Base-by-base conservation (phyloP, 352 stramenopile species). In the Pythium guiyangense region DNA sequence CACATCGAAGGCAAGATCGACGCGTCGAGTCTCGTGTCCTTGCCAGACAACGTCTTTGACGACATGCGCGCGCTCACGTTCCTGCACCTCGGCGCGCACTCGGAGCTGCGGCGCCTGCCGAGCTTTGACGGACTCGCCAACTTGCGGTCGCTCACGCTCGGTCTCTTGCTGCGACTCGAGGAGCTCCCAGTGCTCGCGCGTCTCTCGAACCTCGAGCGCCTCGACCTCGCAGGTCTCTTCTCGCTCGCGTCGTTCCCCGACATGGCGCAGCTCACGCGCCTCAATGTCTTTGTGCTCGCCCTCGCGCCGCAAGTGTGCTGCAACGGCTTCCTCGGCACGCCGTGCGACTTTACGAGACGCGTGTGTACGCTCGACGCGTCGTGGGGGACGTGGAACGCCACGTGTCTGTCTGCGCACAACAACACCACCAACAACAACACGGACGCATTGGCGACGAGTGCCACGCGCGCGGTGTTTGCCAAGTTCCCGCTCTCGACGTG, bases 1-100 rank as follows among this genome's bases (percentile, higher is more conserved):
- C 31, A 47, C 15, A 35, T 60, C 11, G 31, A 60, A 20, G 46
- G 31, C 8, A 40, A 53, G 31, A 29, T 52, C 17, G 17, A 11
- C 4, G 34, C 31, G 4, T 34, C 44, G 15, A 31, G 27, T 20
- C 22, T 60, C 15, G 18, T 31, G 17, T 46, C 37, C 22, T 18
- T 60, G 39, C 65, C 70, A 0, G 45, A 66, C 17, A 56, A 76
- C 35, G 57, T 79, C 18, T 79, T 76, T 22, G 29, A 64, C 0
- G 39, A 67, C 52, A 79, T 76, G 67, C 31, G 39, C 15, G 69
- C 62, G 12, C 60, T 79, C 40, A 63, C n/a, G n/a, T n/a, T n/a
- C n/a, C n/a, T n/a, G n/a, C n/a, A n/a, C n/a, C n/a, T n/a, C n/a
- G n/a, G n/a, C 62, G 6, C 76, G 72, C 29, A 45, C 51, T 37